Evolutionary conservation across 805 yeast genomes (phyloP).

Genomic region (Ogataea haglerorum): DNA sequence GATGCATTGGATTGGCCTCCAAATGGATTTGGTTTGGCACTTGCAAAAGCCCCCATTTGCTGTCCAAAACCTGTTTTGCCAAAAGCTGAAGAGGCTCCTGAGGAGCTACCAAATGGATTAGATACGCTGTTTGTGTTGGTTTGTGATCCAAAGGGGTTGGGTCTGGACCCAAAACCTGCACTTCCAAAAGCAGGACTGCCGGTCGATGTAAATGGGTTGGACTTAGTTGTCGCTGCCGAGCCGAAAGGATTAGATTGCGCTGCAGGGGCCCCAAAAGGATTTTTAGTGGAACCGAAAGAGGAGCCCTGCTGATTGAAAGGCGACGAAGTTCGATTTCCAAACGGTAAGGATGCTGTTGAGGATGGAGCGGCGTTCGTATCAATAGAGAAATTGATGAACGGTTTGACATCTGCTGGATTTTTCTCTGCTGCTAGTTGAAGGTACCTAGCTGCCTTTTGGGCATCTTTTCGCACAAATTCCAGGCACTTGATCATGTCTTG

Average conservation of each 20-base stretch:
- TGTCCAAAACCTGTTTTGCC: constrained; percentile 4
- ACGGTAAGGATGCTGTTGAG: neutral
- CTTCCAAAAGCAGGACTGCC: constrained; percentile 14
- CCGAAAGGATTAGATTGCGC: neutral
- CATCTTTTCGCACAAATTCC: constrained; percentile 35
- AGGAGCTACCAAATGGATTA: constrained; percentile 24
- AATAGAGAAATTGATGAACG: constrained; percentile 35
- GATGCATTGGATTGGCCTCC: neutral
- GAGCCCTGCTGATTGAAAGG: constrained; percentile 1
- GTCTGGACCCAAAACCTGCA: constrained; percentile 15
- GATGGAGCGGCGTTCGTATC: constrained; percentile 15
- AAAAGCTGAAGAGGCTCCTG: constrained; percentile 1
- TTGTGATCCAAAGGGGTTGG: constrained; percentile 7
- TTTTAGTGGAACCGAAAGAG: neutral
- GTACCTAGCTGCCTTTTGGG: constrained; percentile 53
- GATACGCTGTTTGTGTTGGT: constrained; percentile 1
- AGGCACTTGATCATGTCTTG: constrained; percentile 46
- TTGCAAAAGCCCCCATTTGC: neutral
- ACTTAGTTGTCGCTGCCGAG: constrained; percentile 6
- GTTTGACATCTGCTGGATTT: constrained; percentile 22
- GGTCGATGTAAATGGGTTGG: constrained; percentile 13
- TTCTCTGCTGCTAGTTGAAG: constrained; percentile 44
- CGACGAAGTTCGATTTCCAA: constrained; percentile 1
- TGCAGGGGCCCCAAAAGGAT: neutral
- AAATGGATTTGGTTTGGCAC: constrained; percentile 1